phyloP scores from a whole-genome alignment of 495 filamentous ascomycete species.

The Penicillium coffeae region DNA sequence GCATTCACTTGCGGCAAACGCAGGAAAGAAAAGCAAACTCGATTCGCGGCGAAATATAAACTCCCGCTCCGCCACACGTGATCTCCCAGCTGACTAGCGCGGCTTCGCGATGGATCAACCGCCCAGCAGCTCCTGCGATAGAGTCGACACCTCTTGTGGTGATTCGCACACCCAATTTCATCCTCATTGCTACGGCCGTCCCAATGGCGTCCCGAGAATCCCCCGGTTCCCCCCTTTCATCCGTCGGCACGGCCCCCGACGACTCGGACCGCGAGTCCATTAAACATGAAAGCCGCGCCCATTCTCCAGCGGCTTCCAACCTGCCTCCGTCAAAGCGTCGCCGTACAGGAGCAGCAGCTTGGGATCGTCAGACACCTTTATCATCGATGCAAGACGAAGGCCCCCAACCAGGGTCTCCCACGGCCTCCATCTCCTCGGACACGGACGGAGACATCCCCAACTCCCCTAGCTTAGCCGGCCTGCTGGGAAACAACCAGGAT shows the following conservation, averaged over 20 bases:
- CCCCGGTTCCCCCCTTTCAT: conserved; percentile 49
- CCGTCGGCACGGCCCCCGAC: conserved; percentile 42
- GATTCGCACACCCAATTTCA: background rate
- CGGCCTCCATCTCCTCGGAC: conserved; percentile 74
- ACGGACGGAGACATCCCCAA: conserved; percentile 73
- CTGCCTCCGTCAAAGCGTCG: conserved; percentile 53
- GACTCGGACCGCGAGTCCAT: conserved; percentile 47
- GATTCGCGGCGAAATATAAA: background rate
- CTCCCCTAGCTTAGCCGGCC: conserved; percentile 39
- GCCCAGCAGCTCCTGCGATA: background rate
- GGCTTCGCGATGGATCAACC: background rate
- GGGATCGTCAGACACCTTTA: conserved; percentile 48
- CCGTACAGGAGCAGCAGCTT: conserved; percentile 45
- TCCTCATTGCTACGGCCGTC: background rate
- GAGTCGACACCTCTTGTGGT: background rate
- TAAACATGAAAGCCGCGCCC: conserved; percentile 38
- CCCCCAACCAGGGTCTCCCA: conserved; percentile 40
- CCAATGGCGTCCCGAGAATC: conserved; percentile 42
- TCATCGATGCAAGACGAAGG: conserved; percentile 39
- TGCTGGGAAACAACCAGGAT: conserved; percentile 57
- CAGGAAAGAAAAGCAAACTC: background rate
- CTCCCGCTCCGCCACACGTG: background rate
- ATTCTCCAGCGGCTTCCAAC: conserved; percentile 38
- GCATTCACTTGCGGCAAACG: background rate
- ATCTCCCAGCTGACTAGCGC: background rate